A percentile compares a stretch with the other conserved stretches of the same genome.
Evolutionary conservation across 371 early-diverging fungal genomes (phyloP).

Genomic region (Parasitella parasitica): DNA sequence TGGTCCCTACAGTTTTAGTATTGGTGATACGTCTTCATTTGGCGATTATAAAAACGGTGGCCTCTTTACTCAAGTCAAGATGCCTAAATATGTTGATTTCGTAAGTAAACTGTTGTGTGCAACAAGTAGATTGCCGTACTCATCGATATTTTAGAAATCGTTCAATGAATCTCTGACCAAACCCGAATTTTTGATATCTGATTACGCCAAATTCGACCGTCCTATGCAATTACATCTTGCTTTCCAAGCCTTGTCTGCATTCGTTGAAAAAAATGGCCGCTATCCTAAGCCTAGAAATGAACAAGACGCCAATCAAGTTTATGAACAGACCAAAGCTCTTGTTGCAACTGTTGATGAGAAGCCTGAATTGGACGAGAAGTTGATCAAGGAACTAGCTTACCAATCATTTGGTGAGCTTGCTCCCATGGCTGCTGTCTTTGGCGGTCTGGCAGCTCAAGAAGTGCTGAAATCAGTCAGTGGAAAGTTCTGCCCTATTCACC

Average conservation of each 20-base stretch:
- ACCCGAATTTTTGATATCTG: conserved; percentile 89
- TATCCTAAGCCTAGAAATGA: conserved; percentile 57
- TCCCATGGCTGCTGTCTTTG: conserved; percentile 98
- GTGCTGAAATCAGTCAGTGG: conserved; percentile 95
- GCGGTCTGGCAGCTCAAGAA: conserved; percentile 99
- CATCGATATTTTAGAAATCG: conserved; percentile 50
- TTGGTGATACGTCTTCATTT: conserved; percentile 83
- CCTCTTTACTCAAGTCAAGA: conserved; percentile 93
- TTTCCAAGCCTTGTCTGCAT: conserved; percentile 91
- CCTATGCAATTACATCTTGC: conserved; percentile 89
- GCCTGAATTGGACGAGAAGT: conserved; percentile 83
- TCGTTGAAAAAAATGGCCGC: conserved; percentile 61
- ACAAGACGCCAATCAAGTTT: conserved; percentile 65
- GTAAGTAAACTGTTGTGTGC: conserved; percentile 44
- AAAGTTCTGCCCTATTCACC: conserved; percentile 96
- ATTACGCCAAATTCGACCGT: conserved; percentile 97
- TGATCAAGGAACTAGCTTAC: conserved; percentile 85
- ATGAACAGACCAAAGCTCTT: conserved; percentile 58
- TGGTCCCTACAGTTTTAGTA: conserved; percentile 94
- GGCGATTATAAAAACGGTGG: conserved; percentile 84
- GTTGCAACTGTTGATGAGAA: conserved; percentile 52
- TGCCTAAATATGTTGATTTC: conserved; percentile 82
- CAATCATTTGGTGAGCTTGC: conserved; percentile 89
- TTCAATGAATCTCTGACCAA: conserved; percentile 73
- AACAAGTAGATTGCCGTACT: not conserved